Evolutionary conservation across 805 yeast genomes (phyloP), one percentile per base, ranked within the genome.

Genomic region (Metschnikowia orientalis): DNA sequence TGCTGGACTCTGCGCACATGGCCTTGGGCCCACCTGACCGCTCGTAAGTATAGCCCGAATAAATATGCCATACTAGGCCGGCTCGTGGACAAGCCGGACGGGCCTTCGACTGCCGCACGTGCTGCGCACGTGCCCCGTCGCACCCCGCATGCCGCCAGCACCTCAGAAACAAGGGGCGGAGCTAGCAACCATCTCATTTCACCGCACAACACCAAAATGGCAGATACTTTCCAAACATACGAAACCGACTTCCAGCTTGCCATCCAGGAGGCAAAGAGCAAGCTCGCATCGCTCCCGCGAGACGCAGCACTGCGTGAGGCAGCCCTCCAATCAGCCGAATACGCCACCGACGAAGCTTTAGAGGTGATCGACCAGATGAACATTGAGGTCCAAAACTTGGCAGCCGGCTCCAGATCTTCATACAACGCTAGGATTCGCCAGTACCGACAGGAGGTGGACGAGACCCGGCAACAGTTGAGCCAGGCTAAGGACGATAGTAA

Each of bases 361-460:
- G 95, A 85, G 51, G 69, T 85, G 24, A 58, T 87, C 26, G 96
- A 89, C 45, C 95, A 90, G 46, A 80, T 92, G 80, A 78, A 78
- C 17, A 69, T 90, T 25, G 97, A 90, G 54, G 81, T 89, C 2
- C 88, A 81, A 53, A 81, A 80, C 49, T 70, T 87, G 20, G 86
- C 95, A n/a, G 79, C 90, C 40, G 75, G 60, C 41, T 75, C 67
- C 41, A 67, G 96, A 42, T 75, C 92, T 0, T 58, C 74, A 5
- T 81, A 73, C 52, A 88, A 89, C 54, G 66, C 89, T 18, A 81
- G 81, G 47, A 63, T 88, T 23, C 77, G 97, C 44, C 79, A 79
- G 22, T 85, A 79, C 58, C 77, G 74, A 41, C 48, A 69, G 33
- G 79, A 79, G 48, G 59, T 69, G 7, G 84, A 77, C 28, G 69